Conservation (phyloP, 345 rosid genomes). For the Moricandia arvensis region DNA sequence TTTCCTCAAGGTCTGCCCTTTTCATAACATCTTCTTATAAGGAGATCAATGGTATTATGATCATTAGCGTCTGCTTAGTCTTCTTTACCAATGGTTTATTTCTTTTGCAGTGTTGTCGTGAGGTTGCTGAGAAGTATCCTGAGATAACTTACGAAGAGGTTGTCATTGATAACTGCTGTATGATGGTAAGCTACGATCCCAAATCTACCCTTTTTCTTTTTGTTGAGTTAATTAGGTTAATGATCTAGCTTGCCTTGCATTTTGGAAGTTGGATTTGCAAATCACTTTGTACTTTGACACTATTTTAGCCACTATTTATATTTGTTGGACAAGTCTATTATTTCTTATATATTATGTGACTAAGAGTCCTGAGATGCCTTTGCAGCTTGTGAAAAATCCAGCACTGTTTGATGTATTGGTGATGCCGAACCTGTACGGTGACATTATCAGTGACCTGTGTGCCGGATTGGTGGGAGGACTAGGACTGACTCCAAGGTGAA, state of each 20-base stretch:
- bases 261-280: neutral
- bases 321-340: neutral
- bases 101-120: slow-evolving; percentile 89
- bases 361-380: slow-evolving; percentile 13
- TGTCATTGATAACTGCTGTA: slow-evolving; percentile 98
- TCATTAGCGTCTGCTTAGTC: neutral
- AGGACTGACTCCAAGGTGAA: slow-evolving; percentile 96
- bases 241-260: neutral
- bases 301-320: neutral
- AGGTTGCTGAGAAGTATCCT: slow-evolving; percentile 97
- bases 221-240: neutral
- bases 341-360: neutral
- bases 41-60: neutral
- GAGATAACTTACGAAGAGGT: slow-evolving; percentile 95
- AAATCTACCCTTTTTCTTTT: neutral
- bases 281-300: slow-evolving; percentile 3
- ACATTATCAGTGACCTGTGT: slow-evolving; percentile 95
- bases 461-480: slow-evolving; percentile 95
- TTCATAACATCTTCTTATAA: neutral
- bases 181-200: slow-evolving; percentile 67
- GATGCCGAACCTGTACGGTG: slow-evolving; percentile 99
- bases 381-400: slow-evolving; percentile 98
- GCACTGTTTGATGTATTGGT: slow-evolving; percentile 93
- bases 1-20: slow-evolving; percentile 69
- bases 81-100: neutral